Percentiles rank a stretch among this genome's conserved stretches.
Evolutionary conservation across 1,284 basidiomycete genomes (phyloP).

Genomic region (Sporisorium scitamineum): DNA sequence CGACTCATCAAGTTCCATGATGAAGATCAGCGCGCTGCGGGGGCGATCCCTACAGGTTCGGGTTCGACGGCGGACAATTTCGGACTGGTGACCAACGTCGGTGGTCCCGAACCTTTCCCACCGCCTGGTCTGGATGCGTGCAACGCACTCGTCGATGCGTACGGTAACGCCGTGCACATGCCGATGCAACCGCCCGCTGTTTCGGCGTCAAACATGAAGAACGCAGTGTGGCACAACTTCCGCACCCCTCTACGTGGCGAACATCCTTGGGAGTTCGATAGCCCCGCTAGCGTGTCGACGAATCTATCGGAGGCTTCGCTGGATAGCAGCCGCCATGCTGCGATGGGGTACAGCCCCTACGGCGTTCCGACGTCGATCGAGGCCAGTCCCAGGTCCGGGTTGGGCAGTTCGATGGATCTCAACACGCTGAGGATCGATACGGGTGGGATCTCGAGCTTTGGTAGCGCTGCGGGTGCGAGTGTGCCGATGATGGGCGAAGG

Average conservation of each 20-base stretch:
- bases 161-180: constrained; percentile 25
- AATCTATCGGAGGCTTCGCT: constrained; percentile 44
- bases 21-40: constrained; percentile 18
- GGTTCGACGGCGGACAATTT: constrained; percentile 42
- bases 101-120: constrained; percentile 6
- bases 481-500: constrained; percentile 13
- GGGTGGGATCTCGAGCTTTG: constrained; percentile 16
- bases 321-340: constrained; percentile 26
- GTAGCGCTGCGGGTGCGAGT: background rate
- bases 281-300: constrained; percentile 39
- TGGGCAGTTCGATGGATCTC: constrained; percentile 40
- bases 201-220: constrained; percentile 19
- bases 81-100: constrained; percentile 15
- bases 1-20: constrained; percentile 39
- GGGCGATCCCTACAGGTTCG: constrained; percentile 31
- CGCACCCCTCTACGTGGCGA: constrained; percentile 25
- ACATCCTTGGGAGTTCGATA: constrained; percentile 41
- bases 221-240: constrained; percentile 31
- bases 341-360: constrained; percentile 34
- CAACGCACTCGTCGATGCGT: constrained; percentile 8
- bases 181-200: constrained; percentile 15
- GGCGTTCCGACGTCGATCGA: constrained; percentile 34
- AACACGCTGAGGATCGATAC: constrained; percentile 38
- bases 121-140: constrained; percentile 8
- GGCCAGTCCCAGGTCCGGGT: constrained; percentile 30